A percentile compares a stretch with the other conserved stretches of the same genome.
Evolutionary conservation across 208 protist species (phyloP).

Genomic region (Trypanosomatidae sp.): DNA sequence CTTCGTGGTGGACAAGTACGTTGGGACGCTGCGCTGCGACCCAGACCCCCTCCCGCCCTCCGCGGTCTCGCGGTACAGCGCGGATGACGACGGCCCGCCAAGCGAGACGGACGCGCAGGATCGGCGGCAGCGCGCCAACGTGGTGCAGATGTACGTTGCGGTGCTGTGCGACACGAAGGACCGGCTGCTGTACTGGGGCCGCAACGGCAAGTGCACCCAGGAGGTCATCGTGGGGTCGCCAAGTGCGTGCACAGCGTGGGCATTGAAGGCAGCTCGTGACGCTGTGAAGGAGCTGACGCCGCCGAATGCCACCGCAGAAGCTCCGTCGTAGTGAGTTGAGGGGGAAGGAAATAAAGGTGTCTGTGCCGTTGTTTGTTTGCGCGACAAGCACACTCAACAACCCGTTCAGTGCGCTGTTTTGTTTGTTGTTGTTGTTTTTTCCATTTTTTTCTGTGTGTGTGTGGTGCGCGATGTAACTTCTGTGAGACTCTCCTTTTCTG

Average conservation of each 20-base stretch:
- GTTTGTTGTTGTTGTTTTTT: too few species aligned
- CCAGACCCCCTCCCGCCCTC: too few species aligned
- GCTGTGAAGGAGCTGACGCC: slow-evolving; percentile 18
- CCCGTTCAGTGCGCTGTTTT: not conserved
- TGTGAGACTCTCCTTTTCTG: too few species aligned
- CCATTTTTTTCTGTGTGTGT: too few species aligned
- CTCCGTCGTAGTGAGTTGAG: too few species aligned
- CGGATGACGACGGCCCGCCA: too few species aligned
- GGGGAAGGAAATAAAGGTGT: not conserved
- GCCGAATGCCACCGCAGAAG: too few species aligned
- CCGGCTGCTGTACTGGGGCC: slow-evolving; percentile 47
- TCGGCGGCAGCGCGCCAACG: not conserved
- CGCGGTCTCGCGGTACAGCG: too few species aligned
- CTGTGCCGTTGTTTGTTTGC: not conserved
- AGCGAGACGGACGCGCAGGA: too few species aligned
- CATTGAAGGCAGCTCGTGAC: slow-evolving; percentile 27
- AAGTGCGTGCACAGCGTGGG: slow-evolving; percentile 70
- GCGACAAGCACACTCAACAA: not conserved
- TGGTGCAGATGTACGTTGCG: slow-evolving; percentile 16
- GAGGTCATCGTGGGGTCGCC: slow-evolving; percentile 79
- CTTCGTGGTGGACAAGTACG: slow-evolving; percentile 42
- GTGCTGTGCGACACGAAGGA: slow-evolving; percentile 56
- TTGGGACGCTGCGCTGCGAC: slow-evolving; percentile 42
- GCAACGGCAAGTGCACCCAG: slow-evolving; percentile 66
- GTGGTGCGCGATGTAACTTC: too few species aligned